Evolutionary conservation across 106 monocot genomes (phyloP), one percentile per base, ranked within the genome.

Genomic region (Acorus calamus): DNA sequence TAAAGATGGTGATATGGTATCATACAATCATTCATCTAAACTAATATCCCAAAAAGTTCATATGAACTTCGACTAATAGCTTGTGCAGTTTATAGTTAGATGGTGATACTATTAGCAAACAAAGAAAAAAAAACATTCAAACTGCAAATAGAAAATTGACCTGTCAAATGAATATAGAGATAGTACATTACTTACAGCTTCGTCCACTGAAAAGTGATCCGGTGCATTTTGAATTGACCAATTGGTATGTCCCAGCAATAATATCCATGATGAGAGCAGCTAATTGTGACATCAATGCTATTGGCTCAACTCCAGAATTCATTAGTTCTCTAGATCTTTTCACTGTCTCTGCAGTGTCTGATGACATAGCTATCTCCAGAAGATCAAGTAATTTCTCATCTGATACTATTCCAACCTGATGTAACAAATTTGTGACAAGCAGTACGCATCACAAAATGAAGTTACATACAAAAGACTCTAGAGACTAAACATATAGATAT

Each of bases 331-430:
- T 78, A 46, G 84, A 89, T 56, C 64, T 84, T 74, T 59, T 81
- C 52, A 81, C 88, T 53, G 84, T 89, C 66, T 89, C 84, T 68
- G 69, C 73, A 66, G 78, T 77, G 44, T 89, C 73, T 57, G 84
- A 78, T 53, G 88, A 89, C 81, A 89, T 70, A 53, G 88, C 84
- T 59, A 70, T 63, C 67, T 89, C 84, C 12, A 89, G 68, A 68
- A 89, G 84, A 74, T 81, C 81, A 66, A 89, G 75, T 65, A 89
- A 62, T 71, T 81, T 84, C 56, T 89, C 88, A 71, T 89, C 81
- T 63, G 88, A 81, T 54, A 89, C 78, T 47, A 81, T 56, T 46
- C 84, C 88, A 65, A 77, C 62, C 88, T 89, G 78, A 44, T 28
- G 28, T 28, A 28, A 84, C 47, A 55, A 42, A 53, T 58, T 11